Evolutionary conservation across 768 basidiomycete species (phyloP), one percentile per base, ranked within the genome.

Genomic region (Lentinula raphanica): DNA sequence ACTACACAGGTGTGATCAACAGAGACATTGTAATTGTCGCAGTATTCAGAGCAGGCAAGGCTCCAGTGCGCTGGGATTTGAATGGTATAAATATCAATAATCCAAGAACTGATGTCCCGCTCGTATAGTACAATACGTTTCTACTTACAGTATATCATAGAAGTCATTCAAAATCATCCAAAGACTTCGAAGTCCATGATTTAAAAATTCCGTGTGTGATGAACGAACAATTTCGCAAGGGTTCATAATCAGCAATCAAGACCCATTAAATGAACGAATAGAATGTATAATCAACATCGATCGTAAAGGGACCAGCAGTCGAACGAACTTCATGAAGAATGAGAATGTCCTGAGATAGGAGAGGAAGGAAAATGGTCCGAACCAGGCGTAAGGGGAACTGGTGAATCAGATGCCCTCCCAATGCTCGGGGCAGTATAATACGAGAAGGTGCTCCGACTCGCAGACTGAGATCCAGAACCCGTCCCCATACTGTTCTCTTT

Each of bases 401-500:
- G 49, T 9, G 49, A 50, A 31, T 29, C 29, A 19, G 51, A 38
- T 3, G 12, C 25, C 19, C 51, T 53, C 19, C 35, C 35, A 36
- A 19, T 15, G 36, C 51, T 53, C 3, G 35, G 51, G 3, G 51
- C 51, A 12, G 51, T 53, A 38, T 39, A 39, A 7, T 53, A 53
- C 36, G 51, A 53, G 23, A 53, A 50, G 3, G 49, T 39, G 28
- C 51, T 53, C 11, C 51, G 51, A 27, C 51, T 53, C 2, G 49
- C 49, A 32, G 49, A 50, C 32, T 32, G 29, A 2, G 31, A 38
- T 32, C 27, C 50, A 15, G 27, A 29, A 48, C 25, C 56, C 38
- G 39, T 50, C 15, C 35, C 46, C n/a, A 54, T 39, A 50, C 36
- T 61, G 31, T 42, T 40, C 42, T 56, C 51, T 45, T 56, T 44